Evolutionary conservation across 441 rosid species (phyloP).

Genomic region (Eutrema salsugineum): DNA sequence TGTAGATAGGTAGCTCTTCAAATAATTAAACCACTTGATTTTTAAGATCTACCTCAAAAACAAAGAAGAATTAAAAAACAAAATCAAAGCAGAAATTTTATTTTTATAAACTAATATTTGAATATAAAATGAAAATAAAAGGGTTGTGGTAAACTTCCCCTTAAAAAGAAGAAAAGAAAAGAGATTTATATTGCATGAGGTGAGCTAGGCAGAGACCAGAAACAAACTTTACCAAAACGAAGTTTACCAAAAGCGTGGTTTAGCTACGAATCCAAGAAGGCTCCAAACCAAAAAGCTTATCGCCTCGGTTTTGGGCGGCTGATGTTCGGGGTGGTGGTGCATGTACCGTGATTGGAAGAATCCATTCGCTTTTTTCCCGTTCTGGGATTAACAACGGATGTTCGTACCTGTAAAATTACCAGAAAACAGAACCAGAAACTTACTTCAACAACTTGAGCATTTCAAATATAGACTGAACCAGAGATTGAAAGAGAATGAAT

Average conservation of each 20-base stretch:
- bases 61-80: too few relatives aligned
- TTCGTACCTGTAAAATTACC: slow-evolving; percentile 56
- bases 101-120: not conserved
- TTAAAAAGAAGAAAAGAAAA: not conserved
- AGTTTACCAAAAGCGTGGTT: too few relatives aligned
- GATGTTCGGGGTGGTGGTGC: slow-evolving; percentile 75
- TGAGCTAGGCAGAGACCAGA: not conserved
- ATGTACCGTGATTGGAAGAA: slow-evolving; percentile 87
- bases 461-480: not conserved
- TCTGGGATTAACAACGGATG: slow-evolving; percentile 85
- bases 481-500: not conserved
- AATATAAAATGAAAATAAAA: not conserved
- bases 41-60: not conserved
- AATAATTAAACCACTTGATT: not conserved
- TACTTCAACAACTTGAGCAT: not conserved
- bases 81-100: not conserved
- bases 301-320: slow-evolving; percentile 47
- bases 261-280: slow-evolving; percentile 64
- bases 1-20: not conserved
- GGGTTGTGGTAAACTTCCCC: not conserved
- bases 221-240: slow-evolving; percentile 10
- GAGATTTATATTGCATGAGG: not conserved
- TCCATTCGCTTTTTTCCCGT: slow-evolving; percentile 87
- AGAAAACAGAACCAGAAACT: slow-evolving; percentile 4
- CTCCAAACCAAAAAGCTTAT: slow-evolving; percentile 61